Evolutionary conservation across 1,284 basidiomycete species (phyloP), one percentile per base, ranked within the genome.

Genomic region (Malassezia yamatoensis): DNA sequence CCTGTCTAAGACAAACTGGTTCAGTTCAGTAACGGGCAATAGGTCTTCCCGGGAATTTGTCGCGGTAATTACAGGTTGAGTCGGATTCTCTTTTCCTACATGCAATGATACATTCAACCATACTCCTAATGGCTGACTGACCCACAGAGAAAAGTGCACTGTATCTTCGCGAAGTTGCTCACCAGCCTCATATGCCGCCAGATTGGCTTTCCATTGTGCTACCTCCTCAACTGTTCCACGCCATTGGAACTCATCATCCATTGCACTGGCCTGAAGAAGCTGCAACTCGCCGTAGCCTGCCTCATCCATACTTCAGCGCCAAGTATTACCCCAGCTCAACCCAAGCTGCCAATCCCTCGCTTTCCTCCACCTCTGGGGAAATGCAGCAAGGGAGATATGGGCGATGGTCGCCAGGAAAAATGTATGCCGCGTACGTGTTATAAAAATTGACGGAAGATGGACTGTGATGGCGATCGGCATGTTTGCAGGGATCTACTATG

Each of bases 181-280:
- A 1, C 43, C 49, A 10, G 12, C n/a, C 24, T 57, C 49, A 18
- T 32, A 51, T 11, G 37, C 49, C 12, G 33, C 16, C 16, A 46
- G 36, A 5, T 16, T 32, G 2, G 32, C 18, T 18, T 47, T 24
- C 54, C 54, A 57, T 10, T 34, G 15, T 1, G 41, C 32, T 32
- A 33, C 24, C 32, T 58, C 55, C 18, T 32, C 39, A 8, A 29
- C 7, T 4, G 50, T 49, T 2, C 55, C 55, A 24, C 51, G 44
- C 55, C 55, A 58, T 7, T 38, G 20, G 37, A 58, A 58, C 36
- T 58, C 55, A 4, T 44, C 46, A 13, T 36, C 37, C 1, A 49
- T 13, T 5, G 53, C 36, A 24, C 38, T 53, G 8, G 55, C 46
- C 8, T 51, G 55, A 3, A 58, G 18, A 6, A 52, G 39, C 34